These are phyloP conservation scores for Pleurotus eryngii DNA, from an alignment of 768 basidiomycete species.

Conservation along the genomic window DNA sequence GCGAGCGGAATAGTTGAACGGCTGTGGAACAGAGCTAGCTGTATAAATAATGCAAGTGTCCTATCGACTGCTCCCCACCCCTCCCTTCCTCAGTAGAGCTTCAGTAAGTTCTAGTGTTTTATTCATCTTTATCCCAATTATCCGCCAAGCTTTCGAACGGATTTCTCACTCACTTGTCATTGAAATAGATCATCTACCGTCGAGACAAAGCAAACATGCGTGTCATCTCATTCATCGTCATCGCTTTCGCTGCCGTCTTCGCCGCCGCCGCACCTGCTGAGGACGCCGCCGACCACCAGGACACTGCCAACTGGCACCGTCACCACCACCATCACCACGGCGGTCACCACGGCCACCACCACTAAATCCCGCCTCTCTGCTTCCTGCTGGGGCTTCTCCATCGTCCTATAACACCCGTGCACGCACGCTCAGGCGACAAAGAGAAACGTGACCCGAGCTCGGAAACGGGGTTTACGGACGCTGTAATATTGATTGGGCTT, in stretches of 20 bases:
- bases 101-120: background rate
- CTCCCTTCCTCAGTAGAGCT: background rate
- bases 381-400: constrained; percentile 46
- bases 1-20: background rate
- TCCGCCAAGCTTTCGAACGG: background rate
- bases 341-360: background rate
- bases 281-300: background rate
- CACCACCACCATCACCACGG: background rate
- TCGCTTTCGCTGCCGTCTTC: background rate
- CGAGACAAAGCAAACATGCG: background rate
- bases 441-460: too few species aligned
- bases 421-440: too few species aligned
- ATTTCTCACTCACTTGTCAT: background rate
- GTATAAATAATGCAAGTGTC: background rate
- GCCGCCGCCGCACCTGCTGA: background rate
- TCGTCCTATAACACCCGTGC: too few species aligned
- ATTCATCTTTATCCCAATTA: background rate
- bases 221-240: background rate
- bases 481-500: too few species aligned
- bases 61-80: background rate
- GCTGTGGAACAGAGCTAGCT: background rate
- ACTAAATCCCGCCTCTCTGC: constrained; percentile 10
- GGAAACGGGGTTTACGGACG: too few species aligned
- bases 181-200: background rate
- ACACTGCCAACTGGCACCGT: background rate